Evolutionary conservation across 805 yeast species (phyloP).

Genomic region (Metschnikowia koreensis): DNA sequence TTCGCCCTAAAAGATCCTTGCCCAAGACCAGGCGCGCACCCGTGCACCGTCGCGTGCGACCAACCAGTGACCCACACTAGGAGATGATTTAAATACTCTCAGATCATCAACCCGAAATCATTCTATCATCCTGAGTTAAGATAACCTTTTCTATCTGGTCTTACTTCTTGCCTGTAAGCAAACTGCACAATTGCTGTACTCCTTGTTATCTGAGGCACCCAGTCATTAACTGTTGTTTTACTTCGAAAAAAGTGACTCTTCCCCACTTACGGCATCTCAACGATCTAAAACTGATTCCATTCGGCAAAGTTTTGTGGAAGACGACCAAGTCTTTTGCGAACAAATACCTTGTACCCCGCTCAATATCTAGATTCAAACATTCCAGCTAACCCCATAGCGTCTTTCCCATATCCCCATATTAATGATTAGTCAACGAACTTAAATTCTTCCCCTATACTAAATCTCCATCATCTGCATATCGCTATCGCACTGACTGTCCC

Average conservation of each 20-base stretch:
- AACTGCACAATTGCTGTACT: not conserved
- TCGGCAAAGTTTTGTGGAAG: not conserved
- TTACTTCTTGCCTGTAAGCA: not conserved
- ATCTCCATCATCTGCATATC: constrained; percentile 1
- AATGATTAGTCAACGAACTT: constrained; percentile 10
- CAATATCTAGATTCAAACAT: not conserved
- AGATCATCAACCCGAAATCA: not conserved
- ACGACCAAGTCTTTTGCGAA: not conserved
- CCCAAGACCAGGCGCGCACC: not conserved
- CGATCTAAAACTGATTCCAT: constrained; percentile 1
- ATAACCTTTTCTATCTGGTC: not conserved
- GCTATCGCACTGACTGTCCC: not conserved
- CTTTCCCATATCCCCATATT: constrained; percentile 1
- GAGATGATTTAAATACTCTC: not conserved
- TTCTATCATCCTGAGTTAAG: not conserved
- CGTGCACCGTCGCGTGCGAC: constrained; percentile 6
- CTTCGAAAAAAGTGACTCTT: not conserved
- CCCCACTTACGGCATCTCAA: constrained; percentile 1
- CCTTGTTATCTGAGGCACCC: not conserved
- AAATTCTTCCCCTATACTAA: not conserved
- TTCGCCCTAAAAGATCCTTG: not conserved
- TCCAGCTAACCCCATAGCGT: not conserved
- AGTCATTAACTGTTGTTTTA: not conserved
- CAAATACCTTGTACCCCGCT: not conserved
- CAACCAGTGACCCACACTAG: constrained; percentile 6